Evolutionary conservation across 2,329 filamentous ascomycete genomes (phyloP), one percentile per base, ranked within the genome.

Genomic region (Nigrospora osmanthi): DNA sequence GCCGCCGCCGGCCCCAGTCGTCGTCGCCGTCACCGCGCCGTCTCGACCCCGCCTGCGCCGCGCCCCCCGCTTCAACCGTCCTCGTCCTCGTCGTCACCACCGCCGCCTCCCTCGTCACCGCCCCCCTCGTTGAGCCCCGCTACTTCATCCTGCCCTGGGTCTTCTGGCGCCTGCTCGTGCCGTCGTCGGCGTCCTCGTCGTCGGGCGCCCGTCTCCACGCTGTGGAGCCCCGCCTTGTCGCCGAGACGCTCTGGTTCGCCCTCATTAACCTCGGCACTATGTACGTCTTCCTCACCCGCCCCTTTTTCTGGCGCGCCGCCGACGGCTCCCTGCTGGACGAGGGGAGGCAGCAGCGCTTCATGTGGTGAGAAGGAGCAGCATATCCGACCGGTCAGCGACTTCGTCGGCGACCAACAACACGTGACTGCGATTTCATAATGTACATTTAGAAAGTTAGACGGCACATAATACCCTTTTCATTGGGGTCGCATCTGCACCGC

Each of bases 111-210:
- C 76, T 98, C 12, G 69, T 95, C 44, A 93, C 89, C 1, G 90
- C 93, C 0, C 90, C 93, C 0, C 76, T 98, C 1, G 91, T 98
- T 11, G 93, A 98, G 63, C 93, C 93, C 13, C 80, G 93, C 13
- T 98, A 98, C 65, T 95, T 95, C 63, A 94, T 98, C 59, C 74
- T 96, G 12, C 90, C 91, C 0, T 98, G 89, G 89, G 78, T 96
- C 10, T 82, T 96, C 56, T 97, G 90, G 88, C 78, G 93, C 1
- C 67, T 97, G 9, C 77, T 94, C 56, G 68, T 94, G 1, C 88
- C 88, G 0, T 63, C 72, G 42, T 70, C 68, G 68, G 40, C 16
- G 34, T 47, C 15, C 44, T 34, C 16, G 34, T 47, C 15, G 45
- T 34, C 19, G 28, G 36, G 28, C 40, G 37, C 7, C 3, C 11